Evolutionary conservation across 495 filamentous ascomycete species (phyloP).

Genomic region (Cenococcum geophilum): DNA sequence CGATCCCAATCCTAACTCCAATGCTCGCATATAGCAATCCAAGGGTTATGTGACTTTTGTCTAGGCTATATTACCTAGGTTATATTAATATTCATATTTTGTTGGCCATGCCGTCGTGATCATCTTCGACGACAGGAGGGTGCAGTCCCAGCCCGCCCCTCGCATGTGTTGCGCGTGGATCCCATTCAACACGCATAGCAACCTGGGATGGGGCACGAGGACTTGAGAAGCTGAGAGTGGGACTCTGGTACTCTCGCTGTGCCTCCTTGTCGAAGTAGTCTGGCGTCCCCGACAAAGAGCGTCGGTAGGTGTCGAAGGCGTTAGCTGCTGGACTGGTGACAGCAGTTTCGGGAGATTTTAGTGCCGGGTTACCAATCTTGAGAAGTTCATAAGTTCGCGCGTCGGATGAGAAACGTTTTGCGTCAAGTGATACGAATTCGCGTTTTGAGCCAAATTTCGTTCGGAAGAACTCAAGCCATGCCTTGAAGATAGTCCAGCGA

Average conservation of each 20-base stretch:
- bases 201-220: constrained; percentile 45
- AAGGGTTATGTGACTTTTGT: not conserved
- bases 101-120: constrained; percentile 21
- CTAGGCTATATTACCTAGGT: not conserved
- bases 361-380: constrained; percentile 36
- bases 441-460: constrained; percentile 42
- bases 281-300: constrained; percentile 34
- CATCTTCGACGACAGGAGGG: constrained; percentile 22
- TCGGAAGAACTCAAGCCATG: constrained; percentile 67
- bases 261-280: constrained; percentile 49
- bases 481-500: constrained; percentile 72
- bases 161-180: constrained; percentile 39
- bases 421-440: constrained; percentile 88
- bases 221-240: constrained; percentile 54
- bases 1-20: not conserved
- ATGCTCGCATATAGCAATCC: not conserved
- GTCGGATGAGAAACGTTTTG: constrained; percentile 56
- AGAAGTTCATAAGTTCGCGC: constrained; percentile 81
- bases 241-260: constrained; percentile 46
- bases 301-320: constrained; percentile 36
- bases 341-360: constrained; percentile 44
- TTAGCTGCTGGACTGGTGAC: constrained; percentile 36
- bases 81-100: constrained; percentile 23
- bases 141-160: constrained; percentile 34
- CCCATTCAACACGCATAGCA: constrained; percentile 34